Evolutionary conservation across 768 basidiomycete genomes (phyloP), one percentile per base, ranked within the genome.

Genomic region (Macrolepiota fuliginosa): DNA sequence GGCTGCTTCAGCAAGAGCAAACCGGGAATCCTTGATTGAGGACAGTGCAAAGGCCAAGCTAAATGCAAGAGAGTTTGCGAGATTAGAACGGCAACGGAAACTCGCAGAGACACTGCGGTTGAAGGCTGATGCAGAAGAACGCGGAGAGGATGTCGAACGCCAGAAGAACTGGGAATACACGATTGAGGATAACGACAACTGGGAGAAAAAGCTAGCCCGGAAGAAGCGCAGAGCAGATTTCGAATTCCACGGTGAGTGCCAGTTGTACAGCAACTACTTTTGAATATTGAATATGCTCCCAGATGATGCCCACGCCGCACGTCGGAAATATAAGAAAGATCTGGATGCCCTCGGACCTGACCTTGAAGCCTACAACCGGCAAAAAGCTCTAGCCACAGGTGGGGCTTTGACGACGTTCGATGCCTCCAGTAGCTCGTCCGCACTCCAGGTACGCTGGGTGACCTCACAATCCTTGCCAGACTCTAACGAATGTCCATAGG

Each of bases 91-190:
- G 68, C 93, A 97, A 71, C 88, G 91, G 59, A 94, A 91, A 74
- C 82, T 97, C 19, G 95, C 94, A 0, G 96, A 98, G 76, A 86
- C 79, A 17, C 74, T 98, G 66, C 85, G 94, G 19, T 75, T 85
- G 61, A 94, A 95, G 74, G 87, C 90, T 2, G 92, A 96, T 64
- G 94, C 94, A 1, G 91, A 92, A 73, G 95, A 94, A 56, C 80
- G 84, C 0, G 96, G 95, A n/a, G 93, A 94, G 72, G 96, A 98
- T 70, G 79, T 93, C 5, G 93, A 96, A 72, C 77, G 95, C 63
- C 83, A 85, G 70, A 94, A 92, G 82, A 94, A 94, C 69, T 98
- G 94, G 94, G 92, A 94, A 67, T 95, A 91, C 79, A 91, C 91
- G 27, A 87, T 97, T 61, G 94, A 98, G 76, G 94, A 98, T 75